Conservation (phyloP, 345 rosid species). For the Populus davidiana region DNA sequence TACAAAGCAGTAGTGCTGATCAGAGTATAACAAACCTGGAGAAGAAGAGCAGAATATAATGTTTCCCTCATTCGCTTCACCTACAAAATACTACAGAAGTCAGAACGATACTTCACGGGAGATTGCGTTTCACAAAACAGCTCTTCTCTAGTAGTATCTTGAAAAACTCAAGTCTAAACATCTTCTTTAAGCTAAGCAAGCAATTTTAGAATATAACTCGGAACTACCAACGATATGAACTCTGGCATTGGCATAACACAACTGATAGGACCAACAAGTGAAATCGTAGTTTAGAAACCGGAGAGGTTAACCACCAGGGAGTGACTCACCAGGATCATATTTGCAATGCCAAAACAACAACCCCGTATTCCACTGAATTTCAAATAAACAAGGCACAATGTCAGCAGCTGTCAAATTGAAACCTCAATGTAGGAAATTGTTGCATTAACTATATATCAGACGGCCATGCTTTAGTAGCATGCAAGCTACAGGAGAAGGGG, state of each 20-base stretch:
- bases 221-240: not conserved
- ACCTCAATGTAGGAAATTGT: too few species aligned
- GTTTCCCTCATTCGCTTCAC: constrained; percentile 97
- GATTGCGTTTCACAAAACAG: not conserved
- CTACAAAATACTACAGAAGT: constrained; percentile 34
- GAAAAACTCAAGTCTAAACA: too few species aligned
- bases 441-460: not conserved
- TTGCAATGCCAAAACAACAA: constrained; percentile 90
- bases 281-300: not conserved
- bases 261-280: not conserved
- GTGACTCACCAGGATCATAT: constrained; percentile 94
- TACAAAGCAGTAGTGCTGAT: not conserved
- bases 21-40: constrained; percentile 53
- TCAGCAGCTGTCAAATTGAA: constrained; percentile 26
- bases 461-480: not conserved
- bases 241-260: not conserved
- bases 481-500: constrained; percentile 37
- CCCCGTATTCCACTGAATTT: constrained; percentile 84
- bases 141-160: not conserved
- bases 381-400: constrained; percentile 26
- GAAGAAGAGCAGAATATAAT: constrained; percentile 78
- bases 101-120: constrained; percentile 10
- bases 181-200: not conserved
- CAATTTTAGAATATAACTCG: not conserved
- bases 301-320: constrained; percentile 1